phyloP scores from a whole-genome alignment of 2,329 filamentous ascomycete species.

The Huntiella decipiens region DNA sequence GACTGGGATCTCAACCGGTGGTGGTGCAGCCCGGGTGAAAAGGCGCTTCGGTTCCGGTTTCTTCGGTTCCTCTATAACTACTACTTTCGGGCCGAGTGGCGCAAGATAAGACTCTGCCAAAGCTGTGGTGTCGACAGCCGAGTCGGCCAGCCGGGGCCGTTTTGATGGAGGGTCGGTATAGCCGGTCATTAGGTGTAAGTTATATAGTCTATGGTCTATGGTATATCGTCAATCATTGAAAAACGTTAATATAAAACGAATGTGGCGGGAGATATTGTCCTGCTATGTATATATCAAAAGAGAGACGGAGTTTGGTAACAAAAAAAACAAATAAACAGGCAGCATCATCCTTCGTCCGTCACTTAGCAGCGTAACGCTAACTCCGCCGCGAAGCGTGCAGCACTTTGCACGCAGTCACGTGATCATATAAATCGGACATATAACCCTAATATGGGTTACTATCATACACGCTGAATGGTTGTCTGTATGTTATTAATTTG shows the following conservation, averaged over 20 bases:
- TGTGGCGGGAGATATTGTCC: too few relatives aligned
- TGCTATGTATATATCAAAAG: too few relatives aligned
- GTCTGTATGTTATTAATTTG: too few relatives aligned
- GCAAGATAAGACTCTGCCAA: constrained; percentile 8
- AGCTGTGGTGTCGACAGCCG: background rate
- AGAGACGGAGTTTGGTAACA: too few relatives aligned
- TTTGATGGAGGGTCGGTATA: constrained; percentile 5
- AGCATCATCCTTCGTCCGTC: too few relatives aligned
- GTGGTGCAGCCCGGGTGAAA: background rate
- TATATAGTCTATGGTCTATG: background rate
- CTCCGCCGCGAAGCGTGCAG: background rate
- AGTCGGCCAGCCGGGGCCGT: background rate
- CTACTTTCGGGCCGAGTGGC: constrained; percentile 4
- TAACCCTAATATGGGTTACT: background rate
- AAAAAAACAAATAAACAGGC: too few relatives aligned
- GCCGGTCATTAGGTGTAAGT: background rate
- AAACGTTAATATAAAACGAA: too few relatives aligned
- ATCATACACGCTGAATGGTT: too few relatives aligned
- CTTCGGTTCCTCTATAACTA: background rate
- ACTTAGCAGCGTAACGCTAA: too few relatives aligned
- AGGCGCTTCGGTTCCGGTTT: background rate
- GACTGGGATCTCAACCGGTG: background rate
- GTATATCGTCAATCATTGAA: too few relatives aligned
- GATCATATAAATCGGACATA: background rate
- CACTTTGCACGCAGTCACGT: constrained; percentile 10